These are phyloP conservation scores for Viola odorata DNA, from an alignment of 345 rosid genomes.

Conservation along the genomic window DNA sequence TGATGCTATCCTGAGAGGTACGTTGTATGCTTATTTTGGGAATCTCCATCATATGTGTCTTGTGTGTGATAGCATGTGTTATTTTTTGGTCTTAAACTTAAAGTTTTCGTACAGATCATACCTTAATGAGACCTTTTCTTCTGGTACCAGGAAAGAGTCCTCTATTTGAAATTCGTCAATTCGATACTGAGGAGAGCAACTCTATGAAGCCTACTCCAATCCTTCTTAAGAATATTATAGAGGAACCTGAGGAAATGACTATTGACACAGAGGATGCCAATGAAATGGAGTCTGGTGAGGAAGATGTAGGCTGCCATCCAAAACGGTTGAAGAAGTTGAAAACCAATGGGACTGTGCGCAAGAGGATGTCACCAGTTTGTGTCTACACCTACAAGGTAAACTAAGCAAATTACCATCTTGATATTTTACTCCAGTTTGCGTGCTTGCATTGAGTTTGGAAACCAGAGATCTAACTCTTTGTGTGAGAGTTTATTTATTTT, in stretches of 20 bases:
- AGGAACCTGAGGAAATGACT: constrained; percentile 32
- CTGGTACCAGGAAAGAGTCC: constrained; percentile 61
- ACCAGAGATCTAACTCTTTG: no score
- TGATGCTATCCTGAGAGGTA: constrained; percentile 86
- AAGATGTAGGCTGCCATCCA: constrained; percentile 41
- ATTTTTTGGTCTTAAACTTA: neutral
- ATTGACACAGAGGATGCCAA: constrained; percentile 25
- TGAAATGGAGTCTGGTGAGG: constrained; percentile 48
- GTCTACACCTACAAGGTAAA: constrained; percentile 79
- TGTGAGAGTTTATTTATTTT: neutral
- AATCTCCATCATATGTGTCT: neutral
- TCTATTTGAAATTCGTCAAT: constrained; percentile 62
- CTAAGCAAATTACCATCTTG: constrained; percentile 1
- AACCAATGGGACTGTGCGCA: constrained; percentile 28
- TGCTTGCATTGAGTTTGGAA: neutral
- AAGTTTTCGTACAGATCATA: neutral
- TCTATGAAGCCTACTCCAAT: constrained; percentile 35
- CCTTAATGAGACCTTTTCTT: neutral
- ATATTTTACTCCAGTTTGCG: neutral
- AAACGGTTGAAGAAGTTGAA: constrained; percentile 25
- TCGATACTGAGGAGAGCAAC: constrained; percentile 41
- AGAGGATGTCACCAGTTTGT: constrained; percentile 44
- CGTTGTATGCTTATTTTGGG: constrained; percentile 4
- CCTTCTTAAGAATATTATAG: constrained; percentile 26
- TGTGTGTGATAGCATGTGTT: neutral